Evolutionary conservation across 495 filamentous ascomycete species (phyloP).

Genomic region (Staphylotrichum longicolle): DNA sequence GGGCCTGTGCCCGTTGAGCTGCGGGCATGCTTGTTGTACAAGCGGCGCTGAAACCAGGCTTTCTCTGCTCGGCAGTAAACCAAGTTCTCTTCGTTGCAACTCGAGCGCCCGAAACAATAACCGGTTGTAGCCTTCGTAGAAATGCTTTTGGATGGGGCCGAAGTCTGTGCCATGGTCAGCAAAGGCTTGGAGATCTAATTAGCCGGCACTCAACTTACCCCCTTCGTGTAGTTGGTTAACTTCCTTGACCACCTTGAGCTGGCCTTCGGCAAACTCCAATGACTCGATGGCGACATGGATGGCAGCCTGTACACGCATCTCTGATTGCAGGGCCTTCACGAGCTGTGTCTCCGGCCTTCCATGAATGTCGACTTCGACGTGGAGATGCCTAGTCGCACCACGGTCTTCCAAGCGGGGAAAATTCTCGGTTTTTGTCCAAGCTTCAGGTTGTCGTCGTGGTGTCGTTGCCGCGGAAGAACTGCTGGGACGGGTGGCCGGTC

Average conservation of each 20-base stretch:
- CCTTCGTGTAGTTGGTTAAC: slow-evolving; percentile 28
- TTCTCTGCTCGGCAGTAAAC: neutral
- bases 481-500: no score
- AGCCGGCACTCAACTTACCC: slow-evolving; percentile 14
- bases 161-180: slow-evolving; percentile 16
- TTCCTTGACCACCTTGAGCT: slow-evolving; percentile 31
- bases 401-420: slow-evolving; percentile 2
- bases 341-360: slow-evolving; percentile 17
- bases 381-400: neutral
- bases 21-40: neutral
- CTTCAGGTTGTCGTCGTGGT: neutral
- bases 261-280: slow-evolving; percentile 34
- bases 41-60: neutral
- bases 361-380: neutral
- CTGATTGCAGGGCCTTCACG: slow-evolving; percentile 28
- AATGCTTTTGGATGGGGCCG: slow-evolving; percentile 28
- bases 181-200: neutral
- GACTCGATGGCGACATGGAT: slow-evolving; percentile 36
- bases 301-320: slow-evolving; percentile 36
- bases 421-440: slow-evolving; percentile 1
- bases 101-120: slow-evolving; percentile 31
- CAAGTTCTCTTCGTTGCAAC: slow-evolving; percentile 28
- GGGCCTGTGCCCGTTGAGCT: neutral
- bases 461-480: no score
- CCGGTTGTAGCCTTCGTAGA: slow-evolving; percentile 35